These are phyloP conservation scores for Carex littledalei DNA, from an alignment of 176 grass and related monocot species.

Conservation along the genomic window DNA sequence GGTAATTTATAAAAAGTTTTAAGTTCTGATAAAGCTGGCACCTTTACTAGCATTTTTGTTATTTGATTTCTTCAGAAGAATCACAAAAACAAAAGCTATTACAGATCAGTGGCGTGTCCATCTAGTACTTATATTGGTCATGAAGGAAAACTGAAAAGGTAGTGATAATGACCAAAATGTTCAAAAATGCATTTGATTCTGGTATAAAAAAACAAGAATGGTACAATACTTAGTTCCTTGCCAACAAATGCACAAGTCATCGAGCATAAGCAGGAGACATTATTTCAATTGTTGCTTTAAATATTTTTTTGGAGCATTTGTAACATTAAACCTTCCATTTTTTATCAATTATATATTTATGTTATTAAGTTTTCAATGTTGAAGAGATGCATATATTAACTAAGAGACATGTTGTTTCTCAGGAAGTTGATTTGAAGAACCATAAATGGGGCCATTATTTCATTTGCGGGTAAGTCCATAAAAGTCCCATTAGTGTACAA, in stretches of 20 bases:
- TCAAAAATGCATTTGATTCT: neutral
- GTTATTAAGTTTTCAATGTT: neutral
- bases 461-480: conserved; percentile 77
- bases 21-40: neutral
- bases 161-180: neutral
- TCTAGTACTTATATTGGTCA: neutral
- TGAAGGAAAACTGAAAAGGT: neutral
- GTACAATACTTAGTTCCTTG: neutral
- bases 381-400: neutral
- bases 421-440: conserved; percentile 93
- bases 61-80: neutral
- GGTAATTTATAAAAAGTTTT: neutral
- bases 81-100: neutral
- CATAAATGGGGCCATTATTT: conserved; percentile 99
- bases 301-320: neutral
- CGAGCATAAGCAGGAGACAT: neutral
- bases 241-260: neutral
- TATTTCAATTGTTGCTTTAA: conserved; percentile 8
- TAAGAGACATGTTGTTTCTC: conserved; percentile 22
- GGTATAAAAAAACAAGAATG: neutral
- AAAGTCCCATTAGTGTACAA: neutral
- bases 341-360: neutral
- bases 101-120: neutral
- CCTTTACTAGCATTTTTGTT: neutral
- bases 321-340: neutral